Percentiles rank a stretch among this genome's conserved stretches.
Conservation (phyloP, 2,329 filamentous ascomycete species). For the Dactylellina parvicollis region DNA sequence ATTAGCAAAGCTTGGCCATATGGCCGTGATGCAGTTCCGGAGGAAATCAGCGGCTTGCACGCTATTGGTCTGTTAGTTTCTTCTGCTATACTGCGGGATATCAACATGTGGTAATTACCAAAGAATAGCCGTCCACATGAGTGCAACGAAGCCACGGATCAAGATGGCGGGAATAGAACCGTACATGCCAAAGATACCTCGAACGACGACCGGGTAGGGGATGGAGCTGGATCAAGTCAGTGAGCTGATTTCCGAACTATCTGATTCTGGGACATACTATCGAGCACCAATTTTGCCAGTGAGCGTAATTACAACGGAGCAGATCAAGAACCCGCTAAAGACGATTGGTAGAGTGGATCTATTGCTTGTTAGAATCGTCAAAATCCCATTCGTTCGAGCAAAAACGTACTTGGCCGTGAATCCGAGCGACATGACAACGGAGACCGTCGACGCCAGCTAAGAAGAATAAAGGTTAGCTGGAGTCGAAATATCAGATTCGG, state of each 20-base stretch:
- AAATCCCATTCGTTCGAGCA: background rate
- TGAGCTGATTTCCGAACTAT: background rate
- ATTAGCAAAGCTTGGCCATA: constrained; percentile 64
- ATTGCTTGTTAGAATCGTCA: constrained; percentile 13
- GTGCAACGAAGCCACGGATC: constrained; percentile 63
- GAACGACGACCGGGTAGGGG: constrained; percentile 62
- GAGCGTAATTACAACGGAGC: constrained; percentile 64
- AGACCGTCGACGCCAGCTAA: constrained; percentile 49
- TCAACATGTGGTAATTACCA: constrained; percentile 52
- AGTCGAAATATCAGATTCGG: background rate
- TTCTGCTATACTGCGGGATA: background rate
- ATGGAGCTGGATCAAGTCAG: constrained; percentile 35
- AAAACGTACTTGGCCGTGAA: constrained; percentile 63
- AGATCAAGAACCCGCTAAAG: constrained; percentile 64
- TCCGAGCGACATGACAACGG: constrained; percentile 62
- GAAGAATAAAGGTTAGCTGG: background rate
- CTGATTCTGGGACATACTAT: constrained; percentile 58
- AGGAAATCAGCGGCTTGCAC: constrained; percentile 64
- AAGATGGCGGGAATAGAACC: constrained; percentile 64
- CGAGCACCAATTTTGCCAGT: constrained; percentile 61
- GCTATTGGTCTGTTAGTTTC: constrained; percentile 31
- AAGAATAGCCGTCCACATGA: constrained; percentile 65
- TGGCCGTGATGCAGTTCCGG: constrained; percentile 64
- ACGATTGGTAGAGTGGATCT: constrained; percentile 64
- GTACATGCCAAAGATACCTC: constrained; percentile 64